These are phyloP conservation scores for Ogataea polymorpha DNA, from an alignment of 805 yeast genomes.

Conservation along the genomic window DNA sequence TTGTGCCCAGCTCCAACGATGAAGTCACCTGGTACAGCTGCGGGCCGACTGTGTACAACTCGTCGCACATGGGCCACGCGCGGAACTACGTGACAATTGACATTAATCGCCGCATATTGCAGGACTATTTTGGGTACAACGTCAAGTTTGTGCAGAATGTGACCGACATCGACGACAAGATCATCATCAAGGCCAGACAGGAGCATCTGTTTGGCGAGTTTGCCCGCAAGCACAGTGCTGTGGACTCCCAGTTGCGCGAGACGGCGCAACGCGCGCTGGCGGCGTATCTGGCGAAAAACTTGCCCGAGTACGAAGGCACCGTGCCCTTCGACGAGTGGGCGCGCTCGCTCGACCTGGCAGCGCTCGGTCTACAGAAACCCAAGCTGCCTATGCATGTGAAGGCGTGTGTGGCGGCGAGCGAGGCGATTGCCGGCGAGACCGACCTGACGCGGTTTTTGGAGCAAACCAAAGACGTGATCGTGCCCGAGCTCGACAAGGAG, in stretches of 20 bases:
- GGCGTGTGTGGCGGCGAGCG: constrained; percentile 53
- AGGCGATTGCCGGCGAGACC: constrained; percentile 36
- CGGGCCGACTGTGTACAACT: constrained; percentile 97
- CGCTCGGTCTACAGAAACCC: constrained; percentile 58
- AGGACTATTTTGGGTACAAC: constrained; percentile 89
- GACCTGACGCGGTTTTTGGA: constrained; percentile 40
- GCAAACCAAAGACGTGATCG: constrained; percentile 69
- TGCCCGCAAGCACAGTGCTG: constrained; percentile 30
- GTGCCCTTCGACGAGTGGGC: constrained; percentile 53
- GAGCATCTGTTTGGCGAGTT: constrained; percentile 71
- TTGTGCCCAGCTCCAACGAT: constrained; percentile 62
- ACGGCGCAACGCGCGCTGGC: constrained; percentile 44
- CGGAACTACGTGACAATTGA: constrained; percentile 94
- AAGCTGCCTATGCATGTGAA: constrained; percentile 81
- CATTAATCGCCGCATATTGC: constrained; percentile 83
- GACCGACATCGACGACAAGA: constrained; percentile 98
- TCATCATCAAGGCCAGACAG: constrained; percentile 92
- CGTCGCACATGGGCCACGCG: constrained; percentile 98
- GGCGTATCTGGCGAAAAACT: constrained; percentile 50
- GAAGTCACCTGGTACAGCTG: constrained; percentile 93
- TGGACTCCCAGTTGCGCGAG: constrained; percentile 29
- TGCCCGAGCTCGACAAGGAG: constrained; percentile 67
- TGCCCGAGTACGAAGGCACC: constrained; percentile 40
- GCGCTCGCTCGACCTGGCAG: constrained; percentile 44
- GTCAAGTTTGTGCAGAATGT: constrained; percentile 91